Evolutionary conservation across 1,139 yeast species (phyloP), one percentile per base, ranked within the genome.

Genomic region (Neolecta irregularis): DNA sequence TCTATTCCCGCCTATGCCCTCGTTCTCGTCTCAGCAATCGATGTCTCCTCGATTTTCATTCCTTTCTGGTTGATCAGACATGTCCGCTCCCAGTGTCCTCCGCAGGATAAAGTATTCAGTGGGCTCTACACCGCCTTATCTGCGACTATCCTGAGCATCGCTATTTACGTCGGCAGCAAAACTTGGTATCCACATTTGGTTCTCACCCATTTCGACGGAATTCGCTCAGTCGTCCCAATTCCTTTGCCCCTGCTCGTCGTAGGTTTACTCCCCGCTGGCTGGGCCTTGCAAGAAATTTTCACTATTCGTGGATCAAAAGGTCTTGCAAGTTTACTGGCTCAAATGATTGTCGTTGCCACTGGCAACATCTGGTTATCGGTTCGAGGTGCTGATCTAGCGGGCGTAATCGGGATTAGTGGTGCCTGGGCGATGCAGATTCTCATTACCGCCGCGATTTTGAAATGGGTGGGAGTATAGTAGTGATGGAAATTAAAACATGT

Each of bases 121-220:
- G 16, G 18, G 9, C 18, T 24, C 8, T 9, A 25, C 19, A 24
- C 38, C 9, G 17, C 22, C 22, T 21, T 35, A 12, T 17, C 26
- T 19, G 19, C 32, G 6, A 26, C 34, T 9, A 24, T 31, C 19
- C 23, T 35, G 17, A 22, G 26, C 11, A 30, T 31, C 12, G 24
- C 36, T 11, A 9, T 35, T 19, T 30, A 35, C 31, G 19, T 30
- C 11, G 37, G 34, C 3, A 26, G 33, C 13, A 31, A 31, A 26
- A 30, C 30, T 12, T 16, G 12, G 7, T 25, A 23, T 12, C 34
- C 37, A 6, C 11, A 30, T 6, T 35, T 35, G 19, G 19, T 35
- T 16, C 8, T 35, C 17, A 32, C 29, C n/a, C 37, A 35, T 31
- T 30, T 35, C 28, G 34, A 35, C 9, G 34, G 22, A 2, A 26